These are phyloP conservation scores for Venturia carpophila DNA, from an alignment of 2,329 filamentous ascomycete species.

Conservation along the genomic window DNA sequence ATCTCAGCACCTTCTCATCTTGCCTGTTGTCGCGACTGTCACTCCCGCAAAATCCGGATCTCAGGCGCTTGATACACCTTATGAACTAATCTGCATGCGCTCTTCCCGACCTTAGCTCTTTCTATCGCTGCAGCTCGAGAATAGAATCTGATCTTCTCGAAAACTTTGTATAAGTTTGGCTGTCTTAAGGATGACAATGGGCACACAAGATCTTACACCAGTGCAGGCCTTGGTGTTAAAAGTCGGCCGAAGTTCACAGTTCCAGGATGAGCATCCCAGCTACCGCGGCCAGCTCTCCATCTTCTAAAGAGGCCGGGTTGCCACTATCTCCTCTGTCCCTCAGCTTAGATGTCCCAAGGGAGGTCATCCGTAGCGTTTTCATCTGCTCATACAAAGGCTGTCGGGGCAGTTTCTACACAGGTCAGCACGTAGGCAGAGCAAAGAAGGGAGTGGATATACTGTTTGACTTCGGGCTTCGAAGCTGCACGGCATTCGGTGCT, in stretches of 20 bases:
- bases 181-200: background rate
- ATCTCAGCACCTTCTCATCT: too few species aligned
- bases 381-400: background rate
- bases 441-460: background rate
- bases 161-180: too few species aligned
- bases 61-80: too few species aligned
- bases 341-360: background rate
- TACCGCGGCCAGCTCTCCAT: background rate
- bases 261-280: background rate
- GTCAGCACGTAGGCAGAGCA: background rate
- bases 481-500: constrained; percentile 7
- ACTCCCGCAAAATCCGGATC: too few species aligned
- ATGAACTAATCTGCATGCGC: too few species aligned
- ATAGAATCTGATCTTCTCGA: too few species aligned
- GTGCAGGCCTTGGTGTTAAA: background rate
- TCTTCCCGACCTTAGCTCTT: too few species aligned
- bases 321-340: background rate
- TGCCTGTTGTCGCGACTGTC: too few species aligned
- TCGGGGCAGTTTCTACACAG: background rate
- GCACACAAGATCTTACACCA: background rate
- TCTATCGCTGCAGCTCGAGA: too few species aligned
- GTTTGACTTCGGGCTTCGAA: background rate
- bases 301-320: background rate
- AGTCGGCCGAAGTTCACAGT: background rate
- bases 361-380: background rate